A percentile compares a stretch with the other conserved stretches of the same genome.
Conservation (phyloP, 306 rosid genomes). For the Castanea crenata region DNA sequence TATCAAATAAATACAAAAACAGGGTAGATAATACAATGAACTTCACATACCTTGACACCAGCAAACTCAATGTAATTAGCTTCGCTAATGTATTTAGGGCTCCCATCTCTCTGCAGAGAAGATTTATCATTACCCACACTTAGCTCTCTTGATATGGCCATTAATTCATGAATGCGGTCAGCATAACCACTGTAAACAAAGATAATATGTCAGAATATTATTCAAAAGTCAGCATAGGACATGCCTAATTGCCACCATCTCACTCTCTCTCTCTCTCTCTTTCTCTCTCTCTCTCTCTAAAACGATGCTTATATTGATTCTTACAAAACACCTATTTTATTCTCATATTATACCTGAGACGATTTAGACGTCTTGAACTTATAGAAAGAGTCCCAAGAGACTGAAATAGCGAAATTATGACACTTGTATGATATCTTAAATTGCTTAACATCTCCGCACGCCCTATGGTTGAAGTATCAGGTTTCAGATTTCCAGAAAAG, state of each 20-base stretch:
- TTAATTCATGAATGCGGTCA: conserved; percentile 84
- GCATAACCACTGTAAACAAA: conserved; percentile 82
- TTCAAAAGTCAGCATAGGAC: conserved; percentile 5
- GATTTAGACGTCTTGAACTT: conserved; percentile 88
- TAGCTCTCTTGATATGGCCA: conserved; percentile 82
- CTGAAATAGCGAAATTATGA: conserved; percentile 87
- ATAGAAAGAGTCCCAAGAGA: conserved; percentile 94
- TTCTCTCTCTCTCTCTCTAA: neutral
- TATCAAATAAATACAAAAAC: neutral
- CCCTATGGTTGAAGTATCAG: conserved; percentile 95
- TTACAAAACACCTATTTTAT: neutral
- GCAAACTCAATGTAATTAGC: conserved; percentile 91
- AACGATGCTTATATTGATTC: neutral
- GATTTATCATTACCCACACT: conserved; percentile 54
- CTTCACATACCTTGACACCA: conserved; percentile 71
- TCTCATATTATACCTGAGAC: conserved; percentile 70
- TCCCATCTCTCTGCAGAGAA: conserved; percentile 48
- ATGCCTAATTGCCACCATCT: conserved; percentile 13
- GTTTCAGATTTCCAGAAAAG: conserved; percentile 88
- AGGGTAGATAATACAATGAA: conserved; percentile 11
- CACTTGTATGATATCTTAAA: conserved; percentile 98
- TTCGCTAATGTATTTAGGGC: conserved; percentile 72
- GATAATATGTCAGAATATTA: conserved; percentile 19
- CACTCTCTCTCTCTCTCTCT: neutral
- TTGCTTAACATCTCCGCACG: conserved; percentile 99